phyloP scores from a whole-genome alignment of 2,329 filamentous ascomycete genomes.

The Trichoderma arundinaceum region DNA sequence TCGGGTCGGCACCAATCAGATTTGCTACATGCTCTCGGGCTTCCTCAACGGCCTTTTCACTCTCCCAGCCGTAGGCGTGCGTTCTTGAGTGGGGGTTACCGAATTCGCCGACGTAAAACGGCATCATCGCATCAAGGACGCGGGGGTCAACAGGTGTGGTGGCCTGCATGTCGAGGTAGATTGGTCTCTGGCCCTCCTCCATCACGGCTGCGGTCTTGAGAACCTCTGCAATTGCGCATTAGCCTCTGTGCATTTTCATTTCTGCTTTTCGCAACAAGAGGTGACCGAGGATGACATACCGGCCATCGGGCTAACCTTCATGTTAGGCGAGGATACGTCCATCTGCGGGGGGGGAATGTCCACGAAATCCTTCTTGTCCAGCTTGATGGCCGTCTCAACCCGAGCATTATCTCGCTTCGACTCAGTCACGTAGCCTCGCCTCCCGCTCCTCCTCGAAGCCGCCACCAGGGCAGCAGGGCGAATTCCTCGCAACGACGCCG shows the following conservation, averaged over 20 bases:
- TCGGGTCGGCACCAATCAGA: slow-evolving; percentile 90
- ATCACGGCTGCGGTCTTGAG: slow-evolving; percentile 91
- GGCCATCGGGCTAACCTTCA: slow-evolving; percentile 75
- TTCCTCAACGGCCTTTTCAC: slow-evolving; percentile 88
- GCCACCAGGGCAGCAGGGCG: slow-evolving; percentile 42
- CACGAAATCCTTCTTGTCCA: slow-evolving; percentile 84
- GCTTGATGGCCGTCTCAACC: slow-evolving; percentile 84
- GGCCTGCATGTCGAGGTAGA: slow-evolving; percentile 98
- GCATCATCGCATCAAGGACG: slow-evolving; percentile 95
- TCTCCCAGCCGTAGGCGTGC: slow-evolving; percentile 98
- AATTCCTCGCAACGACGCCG: slow-evolving; percentile 40
- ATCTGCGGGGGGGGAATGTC: slow-evolving; percentile 50
- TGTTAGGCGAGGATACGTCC: slow-evolving; percentile 53
- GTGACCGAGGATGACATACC: slow-evolving; percentile 41
- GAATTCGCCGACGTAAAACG: slow-evolving; percentile 89
- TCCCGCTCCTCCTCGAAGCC: slow-evolving; percentile 40
- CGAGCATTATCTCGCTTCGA: slow-evolving; percentile 80
- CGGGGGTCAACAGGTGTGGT: slow-evolving; percentile 94
- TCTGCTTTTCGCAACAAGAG: slow-evolving; percentile 9
- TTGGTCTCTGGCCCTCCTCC: slow-evolving; percentile 90
- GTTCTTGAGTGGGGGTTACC: slow-evolving; percentile 97
- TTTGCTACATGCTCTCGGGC: slow-evolving; percentile 82
- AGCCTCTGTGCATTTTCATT: slow-evolving; percentile 20
- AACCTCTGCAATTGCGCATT: slow-evolving; percentile 59
- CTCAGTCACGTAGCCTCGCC: slow-evolving; percentile 81